Percentiles rank a stretch among this genome's conserved stretches.
phyloP scores from a whole-genome alignment of 2,329 filamentous ascomycete genomes.

The Sporothrix inflata region DNA sequence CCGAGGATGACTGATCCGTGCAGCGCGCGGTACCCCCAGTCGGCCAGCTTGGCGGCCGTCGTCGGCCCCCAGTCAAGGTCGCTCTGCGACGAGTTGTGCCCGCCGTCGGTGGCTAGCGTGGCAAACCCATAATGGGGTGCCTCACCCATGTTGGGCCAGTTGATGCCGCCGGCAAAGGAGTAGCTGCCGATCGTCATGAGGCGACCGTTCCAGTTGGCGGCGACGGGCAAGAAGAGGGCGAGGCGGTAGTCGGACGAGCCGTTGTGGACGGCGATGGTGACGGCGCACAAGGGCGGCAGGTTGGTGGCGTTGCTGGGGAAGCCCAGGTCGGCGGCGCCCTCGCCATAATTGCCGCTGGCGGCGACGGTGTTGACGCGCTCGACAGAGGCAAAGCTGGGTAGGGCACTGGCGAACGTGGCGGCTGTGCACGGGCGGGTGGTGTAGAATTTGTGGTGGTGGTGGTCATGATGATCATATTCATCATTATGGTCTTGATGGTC shows the following conservation, averaged over 20 bases:
- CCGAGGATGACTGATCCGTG: conserved; percentile 55
- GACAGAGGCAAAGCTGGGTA: conserved; percentile 41
- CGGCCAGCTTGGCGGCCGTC: conserved; percentile 42
- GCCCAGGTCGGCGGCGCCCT: conserved; percentile 41
- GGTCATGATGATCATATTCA: neutral
- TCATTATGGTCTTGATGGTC: neutral
- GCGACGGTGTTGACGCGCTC: conserved; percentile 40
- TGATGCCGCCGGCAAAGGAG: conserved; percentile 44
- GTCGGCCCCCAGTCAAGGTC: conserved; percentile 46
- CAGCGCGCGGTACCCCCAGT: conserved; percentile 49
- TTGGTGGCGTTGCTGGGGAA: conserved; percentile 44
- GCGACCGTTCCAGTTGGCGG: conserved; percentile 42
- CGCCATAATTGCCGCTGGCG: conserved; percentile 43
- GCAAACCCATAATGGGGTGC: conserved; percentile 47
- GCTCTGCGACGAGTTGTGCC: conserved; percentile 42
- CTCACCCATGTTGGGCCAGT: conserved; percentile 40
- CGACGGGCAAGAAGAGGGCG: conserved; percentile 44
- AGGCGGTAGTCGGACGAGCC: conserved; percentile 43
- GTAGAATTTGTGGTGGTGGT: neutral
- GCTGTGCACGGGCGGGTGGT: conserved; percentile 20
- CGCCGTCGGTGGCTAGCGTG: conserved; percentile 49
- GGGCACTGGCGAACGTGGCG: conserved; percentile 22
- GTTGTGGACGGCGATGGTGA: conserved; percentile 44
- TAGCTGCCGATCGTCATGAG: conserved; percentile 47
- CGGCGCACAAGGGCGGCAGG: conserved; percentile 46